A percentile compares a stretch with the other conserved stretches of the same genome.
These are phyloP conservation scores for Camellia lanceoleosa DNA, from an alignment of 148 eudicot genomes.

Conservation along the genomic window DNA sequence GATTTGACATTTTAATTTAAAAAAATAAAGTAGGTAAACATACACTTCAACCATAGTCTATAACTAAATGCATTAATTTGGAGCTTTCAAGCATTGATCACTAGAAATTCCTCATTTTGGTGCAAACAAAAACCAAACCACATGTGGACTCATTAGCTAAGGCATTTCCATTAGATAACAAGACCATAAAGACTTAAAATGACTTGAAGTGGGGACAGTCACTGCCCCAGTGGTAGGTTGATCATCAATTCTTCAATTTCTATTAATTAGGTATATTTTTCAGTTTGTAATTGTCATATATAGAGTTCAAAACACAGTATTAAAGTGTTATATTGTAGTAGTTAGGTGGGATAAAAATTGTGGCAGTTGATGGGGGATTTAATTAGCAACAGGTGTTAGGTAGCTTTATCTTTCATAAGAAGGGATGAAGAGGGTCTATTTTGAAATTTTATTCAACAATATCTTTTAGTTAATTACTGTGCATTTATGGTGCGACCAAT, in stretches of 20 bases:
- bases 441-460: not conserved
- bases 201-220: conserved; percentile 10
- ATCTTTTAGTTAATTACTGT: not conserved
- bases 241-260: conserved; percentile 2
- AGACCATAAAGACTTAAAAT: conserved; percentile 15
- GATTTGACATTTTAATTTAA: no score
- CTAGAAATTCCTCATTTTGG: not conserved
- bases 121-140: not conserved
- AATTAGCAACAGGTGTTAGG: conserved; percentile 14
- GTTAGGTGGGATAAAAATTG: conserved; percentile 15
- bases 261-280: not conserved
- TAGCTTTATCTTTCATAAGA: conserved; percentile 10
- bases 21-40: not conserved
- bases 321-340: not conserved
- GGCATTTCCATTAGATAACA: not conserved
- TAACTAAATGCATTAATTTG: not conserved
- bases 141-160: not conserved
- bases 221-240: conserved; percentile 5
- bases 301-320: not conserved
- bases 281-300: not conserved
- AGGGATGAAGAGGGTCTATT: not conserved
- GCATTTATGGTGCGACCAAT: not conserved
- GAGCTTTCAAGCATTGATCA: not conserved
- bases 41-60: not conserved
- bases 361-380: conserved; percentile 11